Percentiles rank a stretch among this genome's conserved stretches.
phyloP scores from a whole-genome alignment of 2,329 filamentous ascomycete genomes.

The Penicillium sp. region DNA sequence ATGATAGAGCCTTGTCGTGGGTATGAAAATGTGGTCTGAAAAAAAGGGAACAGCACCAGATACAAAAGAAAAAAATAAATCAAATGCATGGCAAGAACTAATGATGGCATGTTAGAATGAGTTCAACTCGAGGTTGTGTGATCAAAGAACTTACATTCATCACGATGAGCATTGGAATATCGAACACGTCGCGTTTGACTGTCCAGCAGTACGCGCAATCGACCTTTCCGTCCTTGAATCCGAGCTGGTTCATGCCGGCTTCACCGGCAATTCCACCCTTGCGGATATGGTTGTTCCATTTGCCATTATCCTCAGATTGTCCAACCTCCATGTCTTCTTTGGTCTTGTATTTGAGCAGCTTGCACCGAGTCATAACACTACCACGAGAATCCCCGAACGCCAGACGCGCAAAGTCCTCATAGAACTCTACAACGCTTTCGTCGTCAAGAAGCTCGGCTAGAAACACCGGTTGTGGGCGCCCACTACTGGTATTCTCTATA shows the following conservation, averaged over 20 bases:
- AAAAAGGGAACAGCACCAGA: conserved; percentile 4
- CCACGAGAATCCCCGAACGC: conserved; percentile 90
- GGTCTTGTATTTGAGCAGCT: conserved; percentile 84
- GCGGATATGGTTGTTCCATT: conserved; percentile 43
- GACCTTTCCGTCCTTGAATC: conserved; percentile 80
- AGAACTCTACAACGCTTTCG: conserved; percentile 89
- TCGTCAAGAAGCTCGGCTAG: conserved; percentile 91
- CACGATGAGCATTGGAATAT: conserved; percentile 97
- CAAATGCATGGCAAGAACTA: conserved; percentile 50
- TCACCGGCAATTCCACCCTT: conserved; percentile 49
- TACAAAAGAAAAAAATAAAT: conserved; percentile 19
- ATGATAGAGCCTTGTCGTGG: conserved; percentile 9
- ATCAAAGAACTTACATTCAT: conserved; percentile 75
- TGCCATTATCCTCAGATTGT: conserved; percentile 49
- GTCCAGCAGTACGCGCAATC: conserved; percentile 97
- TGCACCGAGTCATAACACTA: conserved; percentile 77
- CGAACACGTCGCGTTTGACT: conserved; percentile 93
- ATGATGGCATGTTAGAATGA: conserved; percentile 12
- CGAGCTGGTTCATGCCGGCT: conserved; percentile 75
- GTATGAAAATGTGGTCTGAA: conserved; percentile 17
- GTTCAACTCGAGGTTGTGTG: not conserved
- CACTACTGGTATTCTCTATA: conserved; percentile 41
- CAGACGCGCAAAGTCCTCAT: conserved; percentile 89
- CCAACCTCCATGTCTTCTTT: conserved; percentile 56
- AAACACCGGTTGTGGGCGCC: conserved; percentile 74